Percentiles rank a stretch among this genome's conserved stretches.
phyloP scores from a whole-genome alignment of 352 stramenopile genomes.

The Pythium aphanidermatum region DNA sequence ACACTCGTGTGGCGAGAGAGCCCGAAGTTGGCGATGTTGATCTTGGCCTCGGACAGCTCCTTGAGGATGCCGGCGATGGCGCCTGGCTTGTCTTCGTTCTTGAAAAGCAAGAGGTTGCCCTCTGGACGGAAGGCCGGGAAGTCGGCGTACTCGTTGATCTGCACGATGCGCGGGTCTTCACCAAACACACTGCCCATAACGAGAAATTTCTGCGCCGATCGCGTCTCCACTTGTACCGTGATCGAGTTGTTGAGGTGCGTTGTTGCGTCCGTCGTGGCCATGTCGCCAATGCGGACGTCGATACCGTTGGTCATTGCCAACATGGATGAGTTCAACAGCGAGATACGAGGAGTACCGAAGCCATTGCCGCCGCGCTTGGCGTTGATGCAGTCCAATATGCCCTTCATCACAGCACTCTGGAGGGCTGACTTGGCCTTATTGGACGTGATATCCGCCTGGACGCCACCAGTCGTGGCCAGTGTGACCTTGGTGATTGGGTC shows the following conservation, averaged over 20 bases:
- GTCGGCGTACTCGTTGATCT: constrained; percentile 79
- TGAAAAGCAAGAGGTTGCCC: constrained; percentile 77
- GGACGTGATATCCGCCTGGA: constrained; percentile 73
- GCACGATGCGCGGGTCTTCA: constrained; percentile 71
- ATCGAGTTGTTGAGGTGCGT: constrained; percentile 71
- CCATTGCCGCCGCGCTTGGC: constrained; percentile 10
- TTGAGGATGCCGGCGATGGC: constrained; percentile 71
- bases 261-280: constrained; percentile 35
- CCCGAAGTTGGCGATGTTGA: constrained; percentile 85
- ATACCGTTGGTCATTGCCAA: constrained; percentile 71
- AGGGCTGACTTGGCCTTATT: constrained; percentile 64
- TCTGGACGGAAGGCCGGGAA: constrained; percentile 76
- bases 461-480: constrained; percentile 51
- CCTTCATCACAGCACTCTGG: constrained; percentile 70
- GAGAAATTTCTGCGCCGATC: constrained; percentile 43
- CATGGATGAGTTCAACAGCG: constrained; percentile 63
- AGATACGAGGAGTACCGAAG: constrained; percentile 24
- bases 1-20: constrained; percentile 61
- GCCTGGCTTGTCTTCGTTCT: constrained; percentile 76
- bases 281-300: constrained; percentile 65
- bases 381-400: constrained; percentile 57
- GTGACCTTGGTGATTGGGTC: constrained; percentile 61
- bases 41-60: constrained; percentile 55
- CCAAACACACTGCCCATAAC: constrained; percentile 81
- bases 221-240: constrained; percentile 62